These are phyloP conservation scores for Suhomyces sp. DNA, from an alignment of 805 yeast genomes.

Conservation along the genomic window DNA sequence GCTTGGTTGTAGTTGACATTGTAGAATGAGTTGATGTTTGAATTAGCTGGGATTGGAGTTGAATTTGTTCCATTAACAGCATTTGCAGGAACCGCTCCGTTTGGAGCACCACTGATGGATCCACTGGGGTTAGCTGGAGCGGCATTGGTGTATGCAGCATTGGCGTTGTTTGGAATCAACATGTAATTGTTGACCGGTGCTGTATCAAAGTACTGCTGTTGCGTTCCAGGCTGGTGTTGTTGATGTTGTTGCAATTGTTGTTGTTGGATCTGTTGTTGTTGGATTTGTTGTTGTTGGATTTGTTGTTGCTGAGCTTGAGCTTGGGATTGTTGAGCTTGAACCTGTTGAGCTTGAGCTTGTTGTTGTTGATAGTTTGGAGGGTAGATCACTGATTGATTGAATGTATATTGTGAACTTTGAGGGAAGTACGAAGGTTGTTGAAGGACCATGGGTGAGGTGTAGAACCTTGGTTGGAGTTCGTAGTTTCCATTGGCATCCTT, in stretches of 20 bases:
- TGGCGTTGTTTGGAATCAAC: constrained; percentile 17
- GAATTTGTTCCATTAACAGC: constrained; percentile 8
- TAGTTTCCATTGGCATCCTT: constrained; percentile 6
- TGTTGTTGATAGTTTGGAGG: constrained; percentile 14
- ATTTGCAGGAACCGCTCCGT: constrained; percentile 3
- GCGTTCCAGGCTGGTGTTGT: constrained; percentile 4
- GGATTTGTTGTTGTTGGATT: constrained; percentile 6
- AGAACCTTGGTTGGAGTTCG: constrained; percentile 21
- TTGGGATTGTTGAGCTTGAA: constrained; percentile 8
- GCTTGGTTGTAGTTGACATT: constrained; percentile 6
- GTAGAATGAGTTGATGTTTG: constrained; percentile 11
- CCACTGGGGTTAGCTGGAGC: constrained; percentile 8
- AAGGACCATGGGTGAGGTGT: constrained; percentile 23
- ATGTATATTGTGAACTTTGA: constrained; percentile 12
- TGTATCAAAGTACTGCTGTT: constrained; percentile 10
- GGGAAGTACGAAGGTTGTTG: constrained; percentile 21
- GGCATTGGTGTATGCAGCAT: constrained; percentile 7
- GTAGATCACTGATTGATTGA: constrained; percentile 9
- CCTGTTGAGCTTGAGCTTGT: constrained; percentile 12
- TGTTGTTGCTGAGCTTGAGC: constrained; percentile 9
- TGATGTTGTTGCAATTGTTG: constrained; percentile 10
- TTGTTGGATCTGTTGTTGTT: constrained; percentile 4
- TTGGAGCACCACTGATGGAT: constrained; percentile 5
- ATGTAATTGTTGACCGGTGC: constrained; percentile 23
- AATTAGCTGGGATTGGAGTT: constrained; percentile 6